A percentile compares a stretch with the other conserved stretches of the same genome.
These are phyloP conservation scores for Phytophthora europaea DNA, from an alignment of 352 stramenopile species.

Conservation along the genomic window DNA sequence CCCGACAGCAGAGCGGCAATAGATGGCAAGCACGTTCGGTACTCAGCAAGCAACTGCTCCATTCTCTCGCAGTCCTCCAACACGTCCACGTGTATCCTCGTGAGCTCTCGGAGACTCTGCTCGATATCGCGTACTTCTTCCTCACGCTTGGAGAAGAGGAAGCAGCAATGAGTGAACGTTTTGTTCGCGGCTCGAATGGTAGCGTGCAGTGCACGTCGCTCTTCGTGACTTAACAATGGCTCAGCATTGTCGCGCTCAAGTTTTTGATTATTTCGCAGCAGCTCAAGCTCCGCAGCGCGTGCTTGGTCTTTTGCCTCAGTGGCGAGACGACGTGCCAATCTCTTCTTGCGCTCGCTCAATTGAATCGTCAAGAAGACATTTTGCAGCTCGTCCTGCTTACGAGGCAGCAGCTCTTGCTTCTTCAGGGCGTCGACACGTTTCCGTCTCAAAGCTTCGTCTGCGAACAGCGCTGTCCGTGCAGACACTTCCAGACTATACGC, in stretches of 20 bases:
- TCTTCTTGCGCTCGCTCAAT: constrained; percentile 76
- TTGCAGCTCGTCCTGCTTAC: constrained; percentile 66
- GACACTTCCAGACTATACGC: constrained; percentile 75
- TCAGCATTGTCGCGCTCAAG: constrained; percentile 62
- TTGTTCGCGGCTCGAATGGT: constrained; percentile 42
- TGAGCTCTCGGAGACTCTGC: constrained; percentile 68
- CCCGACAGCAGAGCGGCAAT: constrained; percentile 57
- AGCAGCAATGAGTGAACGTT: constrained; percentile 74
- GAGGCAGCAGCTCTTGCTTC: constrained; percentile 72
- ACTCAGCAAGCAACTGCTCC: constrained; percentile 64
- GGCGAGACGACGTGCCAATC: constrained; percentile 57
- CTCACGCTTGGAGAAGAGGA: constrained; percentile 76
- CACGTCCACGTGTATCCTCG: constrained; percentile 69
- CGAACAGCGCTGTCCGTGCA: constrained; percentile 54
- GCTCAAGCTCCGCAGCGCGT: constrained; percentile 57
- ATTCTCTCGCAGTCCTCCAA: constrained; percentile 70
- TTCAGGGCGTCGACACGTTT: constrained; percentile 68
- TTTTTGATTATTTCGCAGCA: constrained; percentile 54
- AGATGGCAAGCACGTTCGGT: constrained; percentile 56
- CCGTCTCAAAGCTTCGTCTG: constrained; percentile 55
- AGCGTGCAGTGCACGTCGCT: constrained; percentile 50
- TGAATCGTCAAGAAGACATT: constrained; percentile 80
- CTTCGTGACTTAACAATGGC: constrained; percentile 47
- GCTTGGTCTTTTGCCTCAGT: constrained; percentile 59
- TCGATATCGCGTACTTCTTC: constrained; percentile 81